Base-by-base conservation (phyloP, 805 yeast species). In the Suhomyces sp. region DNA sequence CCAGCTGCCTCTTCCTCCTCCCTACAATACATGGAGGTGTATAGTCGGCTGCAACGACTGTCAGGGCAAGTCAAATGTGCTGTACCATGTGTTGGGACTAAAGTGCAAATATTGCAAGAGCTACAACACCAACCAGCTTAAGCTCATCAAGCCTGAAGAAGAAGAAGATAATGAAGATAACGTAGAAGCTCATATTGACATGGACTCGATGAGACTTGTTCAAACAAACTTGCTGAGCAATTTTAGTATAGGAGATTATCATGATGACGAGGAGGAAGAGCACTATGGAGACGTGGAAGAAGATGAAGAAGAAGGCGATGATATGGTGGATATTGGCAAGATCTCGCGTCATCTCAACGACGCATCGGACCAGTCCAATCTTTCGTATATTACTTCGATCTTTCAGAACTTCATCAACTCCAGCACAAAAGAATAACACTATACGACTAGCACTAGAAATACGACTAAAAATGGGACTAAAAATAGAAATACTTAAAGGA, bases 91-190 rank as follows among this genome's bases (percentile, higher is more conserved):
- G 47, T 69, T 92, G 59, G 98, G 98, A 1, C 75, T 90, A 55
- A 87, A 86, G 65, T 92, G 98, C 67, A 86, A 85, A 57, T 90
- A 86, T 64, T 92, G 97, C 69, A 79, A 81, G 52, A 87, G 96
- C 64, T 92, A 91, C 67, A 92, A 92, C 67, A 92, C 97, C 2
- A 83, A 82, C 53, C 93, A 89, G 64, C 57, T 83, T 51, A 81
- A 81, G 61, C 65, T 89, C 50, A 74, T 87, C 51, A 89, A 89
- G 68, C 89, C 87, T 0, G 88, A 81, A 55, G 83, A 78, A 50
- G 75, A 67, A 43, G 76, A 65, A 5, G 72, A 66, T 3, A 73
- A 69, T 15, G 68, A 62, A 9, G 7, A 12, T 9, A n/a, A 35
- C 12, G 17, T 13, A 15, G 41, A 21, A 10, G n/a, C 31, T 51